These are phyloP conservation scores for Chenopodium album DNA, from an alignment of 148 eudicot species.

Conservation along the genomic window DNA sequence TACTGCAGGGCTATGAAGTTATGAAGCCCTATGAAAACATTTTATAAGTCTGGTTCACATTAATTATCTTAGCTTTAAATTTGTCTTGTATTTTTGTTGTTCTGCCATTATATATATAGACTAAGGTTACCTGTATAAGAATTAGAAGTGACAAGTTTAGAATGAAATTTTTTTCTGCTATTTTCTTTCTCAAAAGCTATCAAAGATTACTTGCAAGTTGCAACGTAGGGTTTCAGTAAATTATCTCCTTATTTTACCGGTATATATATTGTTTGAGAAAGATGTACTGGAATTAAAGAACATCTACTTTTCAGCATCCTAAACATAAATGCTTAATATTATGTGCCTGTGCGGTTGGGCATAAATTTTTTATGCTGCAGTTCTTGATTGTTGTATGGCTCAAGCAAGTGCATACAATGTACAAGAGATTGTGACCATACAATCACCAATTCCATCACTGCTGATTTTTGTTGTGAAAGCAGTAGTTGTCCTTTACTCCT, in stretches of 20 bases:
- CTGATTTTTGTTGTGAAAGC: neutral
- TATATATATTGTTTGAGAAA: no score
- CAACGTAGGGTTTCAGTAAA: no score
- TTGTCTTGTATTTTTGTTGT: constrained; percentile 7
- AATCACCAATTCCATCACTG: neutral
- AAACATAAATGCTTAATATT: neutral
- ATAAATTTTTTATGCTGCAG: neutral
- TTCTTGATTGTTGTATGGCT: neutral
- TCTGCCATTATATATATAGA: constrained; percentile 9
- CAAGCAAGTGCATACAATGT: neutral
- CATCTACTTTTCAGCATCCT: neutral
- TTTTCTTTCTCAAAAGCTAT: neutral
- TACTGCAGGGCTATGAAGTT: constrained; percentile 3
- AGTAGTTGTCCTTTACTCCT: no score
- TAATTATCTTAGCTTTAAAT: neutral
- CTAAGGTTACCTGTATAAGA: constrained; percentile 15
- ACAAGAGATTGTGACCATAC: neutral
- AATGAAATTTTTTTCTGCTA: constrained; percentile 14
- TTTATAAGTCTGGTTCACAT: constrained; percentile 2
- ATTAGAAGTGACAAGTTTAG: constrained; percentile 8
- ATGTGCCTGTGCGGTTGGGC: neutral
- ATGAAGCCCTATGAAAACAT: neutral
- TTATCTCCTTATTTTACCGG: no score
- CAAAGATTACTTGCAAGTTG: neutral
- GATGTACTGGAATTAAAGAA: neutral